phyloP scores from a whole-genome alignment of 2,329 filamentous ascomycete species.

The Nothopassalora personata region DNA sequence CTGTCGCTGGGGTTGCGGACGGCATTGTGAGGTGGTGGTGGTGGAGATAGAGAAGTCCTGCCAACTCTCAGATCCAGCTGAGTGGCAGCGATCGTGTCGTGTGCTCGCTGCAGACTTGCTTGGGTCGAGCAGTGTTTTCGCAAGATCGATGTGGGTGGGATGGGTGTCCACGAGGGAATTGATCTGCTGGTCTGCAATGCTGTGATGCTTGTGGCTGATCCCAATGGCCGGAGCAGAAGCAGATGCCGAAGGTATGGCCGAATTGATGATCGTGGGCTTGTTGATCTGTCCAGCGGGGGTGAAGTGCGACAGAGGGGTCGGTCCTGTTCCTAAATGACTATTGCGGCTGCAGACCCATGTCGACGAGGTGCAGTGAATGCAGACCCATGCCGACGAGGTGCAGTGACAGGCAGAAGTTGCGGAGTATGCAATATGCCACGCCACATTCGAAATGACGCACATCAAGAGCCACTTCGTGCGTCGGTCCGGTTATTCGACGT shows the following conservation, averaged over 20 bases:
- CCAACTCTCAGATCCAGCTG: not conserved
- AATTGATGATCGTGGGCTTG: not conserved
- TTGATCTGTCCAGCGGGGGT: no score
- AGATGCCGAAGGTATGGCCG: not conserved
- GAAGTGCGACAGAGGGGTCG: not conserved
- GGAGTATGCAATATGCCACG: no score
- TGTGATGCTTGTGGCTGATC: not conserved
- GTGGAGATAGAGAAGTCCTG: not conserved
- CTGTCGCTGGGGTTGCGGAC: slow-evolving; percentile 16
- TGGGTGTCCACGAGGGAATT: not conserved
- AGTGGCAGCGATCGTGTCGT: not conserved
- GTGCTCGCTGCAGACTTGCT: not conserved
- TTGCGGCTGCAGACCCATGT: not conserved
- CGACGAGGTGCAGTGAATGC: not conserved
- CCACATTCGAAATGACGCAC: not conserved
- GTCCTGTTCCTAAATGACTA: not conserved
- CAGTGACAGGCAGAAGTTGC: not conserved
- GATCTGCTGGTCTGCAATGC: not conserved
- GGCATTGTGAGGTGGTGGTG: not conserved
- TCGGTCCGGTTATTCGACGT: not conserved
- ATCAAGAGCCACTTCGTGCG: not conserved
- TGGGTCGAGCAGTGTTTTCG: not conserved
- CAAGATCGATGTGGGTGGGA: not conserved
- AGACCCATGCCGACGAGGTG: not conserved
- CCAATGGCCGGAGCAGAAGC: not conserved